These are phyloP conservation scores for Chrysosphaeria jannelii DNA, from an alignment of 2,329 filamentous ascomycete genomes.

Conservation along the genomic window DNA sequence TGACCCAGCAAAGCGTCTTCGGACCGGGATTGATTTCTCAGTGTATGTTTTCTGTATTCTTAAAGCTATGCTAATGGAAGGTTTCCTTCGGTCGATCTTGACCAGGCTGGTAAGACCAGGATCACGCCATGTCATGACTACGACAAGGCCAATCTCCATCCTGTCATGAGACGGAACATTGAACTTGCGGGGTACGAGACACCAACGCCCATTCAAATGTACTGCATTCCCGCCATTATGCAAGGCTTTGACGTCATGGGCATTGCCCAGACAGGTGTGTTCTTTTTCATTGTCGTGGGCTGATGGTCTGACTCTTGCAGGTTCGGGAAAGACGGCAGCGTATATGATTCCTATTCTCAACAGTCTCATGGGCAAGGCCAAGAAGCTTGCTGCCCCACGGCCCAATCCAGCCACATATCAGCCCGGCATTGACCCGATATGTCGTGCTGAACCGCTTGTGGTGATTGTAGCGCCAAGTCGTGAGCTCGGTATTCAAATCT, in stretches of 20 bases:
- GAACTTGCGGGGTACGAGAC: conserved; percentile 34
- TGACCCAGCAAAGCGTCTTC: conserved; percentile 15
- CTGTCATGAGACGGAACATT: conserved; percentile 53
- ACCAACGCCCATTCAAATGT: conserved; percentile 72
- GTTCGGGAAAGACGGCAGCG: conserved; percentile 85
- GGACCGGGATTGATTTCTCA: conserved; percentile 28
- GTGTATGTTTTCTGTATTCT: conserved; percentile 8
- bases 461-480: conserved; percentile 64
- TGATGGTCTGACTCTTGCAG: conserved; percentile 13
- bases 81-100: no score
- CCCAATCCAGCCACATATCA: conserved; percentile 31
- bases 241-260: conserved; percentile 58
- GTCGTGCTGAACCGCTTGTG: conserved; percentile 64
- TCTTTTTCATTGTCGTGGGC: background rate
- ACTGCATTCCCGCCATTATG: conserved; percentile 51
- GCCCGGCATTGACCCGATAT: conserved; percentile 13
- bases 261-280: conserved; percentile 70
- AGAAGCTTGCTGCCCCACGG: conserved; percentile 52
- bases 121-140: conserved; percentile 27
- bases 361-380: conserved; percentile 83
- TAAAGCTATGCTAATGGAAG: no score
- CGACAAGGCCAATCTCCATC: conserved; percentile 54
- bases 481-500: conserved; percentile 81
- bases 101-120: conserved; percentile 9
- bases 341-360: conserved; percentile 75